phyloP scores from a whole-genome alignment of 352 stramenopile species.

The Globisporangium acanthophoron region DNA sequence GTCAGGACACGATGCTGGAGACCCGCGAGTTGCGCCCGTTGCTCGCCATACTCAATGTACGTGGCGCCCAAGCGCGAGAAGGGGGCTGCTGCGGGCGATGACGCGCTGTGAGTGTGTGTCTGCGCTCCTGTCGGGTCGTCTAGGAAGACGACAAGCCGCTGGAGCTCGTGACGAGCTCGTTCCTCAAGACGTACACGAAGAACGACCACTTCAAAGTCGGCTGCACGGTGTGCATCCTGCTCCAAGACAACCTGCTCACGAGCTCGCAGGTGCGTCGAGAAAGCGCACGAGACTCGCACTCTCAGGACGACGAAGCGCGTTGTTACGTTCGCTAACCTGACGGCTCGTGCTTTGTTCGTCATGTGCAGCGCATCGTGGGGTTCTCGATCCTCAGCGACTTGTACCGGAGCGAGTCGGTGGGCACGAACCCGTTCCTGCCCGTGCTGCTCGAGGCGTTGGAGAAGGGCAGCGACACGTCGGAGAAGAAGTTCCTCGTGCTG shows the following conservation, averaged over 20 bases:
- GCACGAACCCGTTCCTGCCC: slow-evolving; percentile 85
- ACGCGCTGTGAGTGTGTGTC: neutral
- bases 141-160: slow-evolving; percentile 84
- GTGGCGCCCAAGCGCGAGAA: slow-evolving; percentile 8
- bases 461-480: slow-evolving; percentile 55
- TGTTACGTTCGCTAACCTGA: neutral
- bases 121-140: slow-evolving; percentile 2
- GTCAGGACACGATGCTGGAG: slow-evolving; percentile 52
- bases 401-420: slow-evolving; percentile 69
- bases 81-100: too few species aligned
- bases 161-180: slow-evolving; percentile 62
- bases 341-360: neutral
- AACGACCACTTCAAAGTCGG: slow-evolving; percentile 89
- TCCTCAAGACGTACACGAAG: slow-evolving; percentile 79
- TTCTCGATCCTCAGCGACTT: slow-evolving; percentile 85
- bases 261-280: slow-evolving; percentile 61
- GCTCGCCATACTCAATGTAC: slow-evolving; percentile 79
- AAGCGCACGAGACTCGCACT: neutral
- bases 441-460: slow-evolving; percentile 84
- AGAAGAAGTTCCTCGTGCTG: slow-evolving; percentile 78
- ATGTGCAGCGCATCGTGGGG: slow-evolving; percentile 68
- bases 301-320: neutral
- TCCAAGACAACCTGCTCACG: slow-evolving; percentile 89
- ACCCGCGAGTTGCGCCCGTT: slow-evolving; percentile 76
- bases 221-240: slow-evolving; percentile 86